Base-by-base conservation (phyloP, 345 rosid species). In the Balakata baccata region DNA sequence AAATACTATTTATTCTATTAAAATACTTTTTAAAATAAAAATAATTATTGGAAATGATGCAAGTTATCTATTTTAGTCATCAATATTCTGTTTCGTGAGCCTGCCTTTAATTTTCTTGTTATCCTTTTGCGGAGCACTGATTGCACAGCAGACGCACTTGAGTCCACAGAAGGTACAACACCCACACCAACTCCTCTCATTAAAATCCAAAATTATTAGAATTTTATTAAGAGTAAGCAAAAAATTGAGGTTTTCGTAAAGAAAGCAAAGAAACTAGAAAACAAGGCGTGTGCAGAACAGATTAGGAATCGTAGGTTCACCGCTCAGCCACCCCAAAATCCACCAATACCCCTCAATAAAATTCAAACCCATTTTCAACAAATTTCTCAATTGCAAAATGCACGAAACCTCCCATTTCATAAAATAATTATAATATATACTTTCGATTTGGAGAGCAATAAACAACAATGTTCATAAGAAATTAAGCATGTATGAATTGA, bases 251-350 rank as follows among this genome's bases (percentile, higher is more conserved):
- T 7, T 85, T 75, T 77, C 84, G 84, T 81, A 76, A 79, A 70
- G 80, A 38, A 52, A 29, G 34, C 2, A 29, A 29, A 1, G 34
- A 29, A 29, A 29, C 34, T 29, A 29, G 34, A 29, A 76, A 70
- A 11, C 50, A 80, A 83, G 78, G 66, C 88, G 86, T 87, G 88
- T 62, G 54, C 59, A 38, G 7, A 45, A 49, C 16, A 57, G 73
- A 79, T 83, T 86, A 82, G 87, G 84, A 76, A 76, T 16, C n/a
- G 57, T 75, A 39, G 83, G 83, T 74, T 75, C 77, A 82, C 73
- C 82, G 25, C 52, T 37, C 45, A 49, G 45, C 68, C 25, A 13
- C 12, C 22, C 25, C 12, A 6, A 0, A 0, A 12, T 3, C 14
- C 12, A 6, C 20, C 39, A 34, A 22, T 51, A 51, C 61, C 64